A percentile compares a stretch with the other conserved stretches of the same genome.
phyloP scores from a whole-genome alignment of 805 yeast species.

The Phaffomyces antillensis region DNA sequence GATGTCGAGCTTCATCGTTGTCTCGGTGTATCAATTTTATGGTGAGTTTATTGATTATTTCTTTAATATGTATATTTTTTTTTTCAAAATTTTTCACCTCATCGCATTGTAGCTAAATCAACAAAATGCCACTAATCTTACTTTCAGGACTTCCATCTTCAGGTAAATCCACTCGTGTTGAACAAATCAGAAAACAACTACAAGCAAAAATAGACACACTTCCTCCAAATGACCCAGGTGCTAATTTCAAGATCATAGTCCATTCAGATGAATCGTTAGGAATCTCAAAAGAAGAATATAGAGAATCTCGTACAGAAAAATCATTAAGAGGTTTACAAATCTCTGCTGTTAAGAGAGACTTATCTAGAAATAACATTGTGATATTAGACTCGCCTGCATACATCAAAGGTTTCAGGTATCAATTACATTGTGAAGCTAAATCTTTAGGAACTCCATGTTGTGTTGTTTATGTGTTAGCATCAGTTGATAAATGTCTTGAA shows the following conservation, averaged over 20 bases:
- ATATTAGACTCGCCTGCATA: slow-evolving; percentile 81
- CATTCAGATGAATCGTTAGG: slow-evolving; percentile 78
- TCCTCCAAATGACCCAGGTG: slow-evolving; percentile 39
- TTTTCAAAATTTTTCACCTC: background rate
- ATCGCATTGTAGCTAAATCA: background rate
- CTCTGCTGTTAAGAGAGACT: slow-evolving; percentile 80
- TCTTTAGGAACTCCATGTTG: slow-evolving; percentile 75
- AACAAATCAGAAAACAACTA: slow-evolving; percentile 42
- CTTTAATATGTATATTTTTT: background rate
- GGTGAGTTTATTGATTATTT: background rate
- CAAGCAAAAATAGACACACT: slow-evolving; percentile 36
- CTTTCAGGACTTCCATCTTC: slow-evolving; percentile 81
- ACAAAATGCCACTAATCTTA: slow-evolving; percentile 72
- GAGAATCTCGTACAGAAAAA: slow-evolving; percentile 71
- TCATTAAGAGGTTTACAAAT: slow-evolving; percentile 77
- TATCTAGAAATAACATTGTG: slow-evolving; percentile 63
- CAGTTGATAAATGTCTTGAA: slow-evolving; percentile 50
- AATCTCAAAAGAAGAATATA: slow-evolving; percentile 58
- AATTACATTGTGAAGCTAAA: slow-evolving; percentile 89
- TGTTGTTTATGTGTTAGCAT: slow-evolving; percentile 71
- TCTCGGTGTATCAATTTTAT: background rate
- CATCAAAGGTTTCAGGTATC: slow-evolving; percentile 93
- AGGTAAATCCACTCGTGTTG: slow-evolving; percentile 77
- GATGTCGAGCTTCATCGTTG: slow-evolving; percentile 3
- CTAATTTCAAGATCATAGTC: slow-evolving; percentile 52